phyloP scores from a whole-genome alignment of 331 rosid species.

The Quercus phellos region DNA sequence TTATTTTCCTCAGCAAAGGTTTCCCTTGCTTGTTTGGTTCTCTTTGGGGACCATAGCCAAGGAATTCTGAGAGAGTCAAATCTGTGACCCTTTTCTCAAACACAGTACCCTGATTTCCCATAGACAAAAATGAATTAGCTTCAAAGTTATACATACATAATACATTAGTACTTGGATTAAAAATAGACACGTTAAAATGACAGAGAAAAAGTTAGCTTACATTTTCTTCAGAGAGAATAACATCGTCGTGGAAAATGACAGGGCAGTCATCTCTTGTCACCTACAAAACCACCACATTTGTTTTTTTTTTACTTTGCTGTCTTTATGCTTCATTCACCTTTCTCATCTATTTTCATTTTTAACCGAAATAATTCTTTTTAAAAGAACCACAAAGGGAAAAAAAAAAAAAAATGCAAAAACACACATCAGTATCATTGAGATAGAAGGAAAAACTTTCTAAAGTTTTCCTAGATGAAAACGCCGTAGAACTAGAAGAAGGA shows the following conservation, averaged over 20 bases:
- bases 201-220: neutral
- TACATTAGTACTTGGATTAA: neutral
- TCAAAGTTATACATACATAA: neutral
- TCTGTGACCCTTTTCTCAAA: constrained; percentile 58
- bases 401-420: constrained; percentile 5
- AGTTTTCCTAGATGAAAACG: too few species aligned
- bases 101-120: constrained; percentile 42
- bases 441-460: neutral
- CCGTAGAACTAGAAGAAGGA: too few species aligned
- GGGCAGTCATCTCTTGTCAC: constrained; percentile 80
- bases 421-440: constrained; percentile 30
- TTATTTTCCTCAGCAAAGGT: constrained; percentile 41
- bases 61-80: constrained; percentile 50
- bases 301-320: constrained; percentile 37
- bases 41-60: constrained; percentile 63
- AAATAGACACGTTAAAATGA: neutral
- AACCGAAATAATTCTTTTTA: constrained; percentile 13
- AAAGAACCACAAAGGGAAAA: neutral
- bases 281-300: constrained; percentile 52
- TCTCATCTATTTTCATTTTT: neutral
- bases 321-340: constrained; percentile 21
- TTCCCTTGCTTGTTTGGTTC: constrained; percentile 45
- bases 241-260: constrained; percentile 71
- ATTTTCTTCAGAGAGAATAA: constrained; percentile 16
- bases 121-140: neutral